phyloP scores from a whole-genome alignment of 75 land plant species.

The Pseudotsuga menziesii region DNA sequence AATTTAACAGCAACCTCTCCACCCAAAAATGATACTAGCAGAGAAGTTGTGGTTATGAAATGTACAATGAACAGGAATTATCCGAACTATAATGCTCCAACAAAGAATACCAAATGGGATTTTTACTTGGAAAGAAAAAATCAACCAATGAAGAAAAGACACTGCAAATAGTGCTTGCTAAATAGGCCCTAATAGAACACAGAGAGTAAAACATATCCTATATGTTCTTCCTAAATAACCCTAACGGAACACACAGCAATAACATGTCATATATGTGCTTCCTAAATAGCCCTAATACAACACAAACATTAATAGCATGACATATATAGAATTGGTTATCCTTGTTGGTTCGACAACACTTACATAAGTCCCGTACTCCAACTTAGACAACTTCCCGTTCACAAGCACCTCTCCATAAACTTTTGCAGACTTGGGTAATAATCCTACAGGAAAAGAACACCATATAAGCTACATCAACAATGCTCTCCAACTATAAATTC shows the following conservation, averaged over 20 bases:
- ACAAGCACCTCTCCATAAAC: slow-evolving; percentile 76
- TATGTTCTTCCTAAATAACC: background rate
- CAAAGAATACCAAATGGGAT: no score
- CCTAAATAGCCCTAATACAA: background rate
- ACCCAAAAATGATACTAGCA: background rate
- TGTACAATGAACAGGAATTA: no score
- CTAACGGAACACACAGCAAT: background rate
- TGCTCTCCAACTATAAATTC: background rate
- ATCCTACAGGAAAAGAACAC: slow-evolving; percentile 35
- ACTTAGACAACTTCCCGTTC: slow-evolving; percentile 47
- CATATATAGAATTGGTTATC: background rate
- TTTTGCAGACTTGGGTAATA: slow-evolving; percentile 52
- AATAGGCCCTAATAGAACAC: background rate
- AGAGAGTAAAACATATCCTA: background rate
- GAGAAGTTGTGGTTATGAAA: background rate
- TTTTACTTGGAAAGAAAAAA: background rate
- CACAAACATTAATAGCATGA: background rate
- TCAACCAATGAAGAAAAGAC: background rate
- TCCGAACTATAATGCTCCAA: no score
- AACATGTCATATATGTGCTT: background rate
- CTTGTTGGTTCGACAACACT: slow-evolving; percentile 21
- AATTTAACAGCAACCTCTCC: background rate
- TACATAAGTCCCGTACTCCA: slow-evolving; percentile 81
- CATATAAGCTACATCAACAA: background rate
- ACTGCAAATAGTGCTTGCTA: background rate